Base-by-base conservation (phyloP, 176 grass and related monocot species). In the Thalia dealbata region DNA sequence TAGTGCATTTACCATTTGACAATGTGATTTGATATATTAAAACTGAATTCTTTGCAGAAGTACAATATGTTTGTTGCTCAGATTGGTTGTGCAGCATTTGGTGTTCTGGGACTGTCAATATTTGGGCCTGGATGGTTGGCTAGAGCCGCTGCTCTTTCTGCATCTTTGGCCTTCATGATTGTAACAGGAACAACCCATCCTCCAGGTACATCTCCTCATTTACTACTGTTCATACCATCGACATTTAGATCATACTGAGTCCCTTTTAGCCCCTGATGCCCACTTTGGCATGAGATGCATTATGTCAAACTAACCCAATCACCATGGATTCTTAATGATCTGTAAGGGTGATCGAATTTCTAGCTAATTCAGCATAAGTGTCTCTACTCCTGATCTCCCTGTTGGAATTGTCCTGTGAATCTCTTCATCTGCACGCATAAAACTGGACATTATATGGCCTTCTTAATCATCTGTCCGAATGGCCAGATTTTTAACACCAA, bases 61-160 rank as follows among this genome's bases (percentile, higher is more conserved):
- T 86, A 84, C 48, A 97, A 97, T 55, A 86, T 97, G 83, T 97
- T 92, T 15, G 58, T 86, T 18, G 93, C 93, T 9, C 89, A 97
- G 70, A 88, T 97, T 72, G 89, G 79, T 21, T 97, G 93, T 70
- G 89, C 93, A 0, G 83, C 83, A 26, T 79, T 90, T 68, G 93
- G 93, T 28, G 93, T 97, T 27, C 69, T 92, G 59, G 93, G 89
- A 22, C 86, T 97, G 60, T 84, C 82, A 8, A 76, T 92, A 56
- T 97, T 97, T 68, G 93, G 93, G 15, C 87, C 93, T 42, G 87
- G 93, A 21, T 92, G 93, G 93, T 76, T 97, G 48, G 93, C 93
- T 73, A 85, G 93, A 79, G 82, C 73, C 62, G 81, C 76, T 72
- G 82, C 93, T 84, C 93, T 92, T 76, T 81, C 93, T 82, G 93